Conservation (phyloP, 495 filamentous ascomycete genomes). For the Podospora pseudocomata region DNA sequence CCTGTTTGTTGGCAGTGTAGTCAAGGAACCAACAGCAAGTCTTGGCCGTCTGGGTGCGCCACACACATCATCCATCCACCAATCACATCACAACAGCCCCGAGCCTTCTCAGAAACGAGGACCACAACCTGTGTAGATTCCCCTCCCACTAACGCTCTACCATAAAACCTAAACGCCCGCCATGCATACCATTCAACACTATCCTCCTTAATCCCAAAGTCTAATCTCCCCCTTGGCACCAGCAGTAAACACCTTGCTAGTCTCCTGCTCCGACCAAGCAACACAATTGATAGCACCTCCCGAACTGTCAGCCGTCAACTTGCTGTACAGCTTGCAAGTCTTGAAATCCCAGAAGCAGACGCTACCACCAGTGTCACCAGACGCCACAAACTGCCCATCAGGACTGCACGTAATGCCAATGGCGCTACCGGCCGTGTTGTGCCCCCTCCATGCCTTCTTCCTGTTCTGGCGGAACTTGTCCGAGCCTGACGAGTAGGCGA, state of each 20-base stretch:
- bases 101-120: too few relatives aligned
- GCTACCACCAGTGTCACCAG: conserved; percentile 80
- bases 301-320: conserved; percentile 67
- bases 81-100: not conserved
- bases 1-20: not conserved
- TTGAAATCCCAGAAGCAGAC: conserved; percentile 99
- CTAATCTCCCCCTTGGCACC: conserved; percentile 84
- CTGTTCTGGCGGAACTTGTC: conserved; percentile 97
- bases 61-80: too few relatives aligned
- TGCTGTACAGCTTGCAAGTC: conserved; percentile 96
- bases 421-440: conserved; percentile 91
- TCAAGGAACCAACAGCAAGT: not conserved
- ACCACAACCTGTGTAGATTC: not conserved
- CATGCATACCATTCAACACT: not conserved
- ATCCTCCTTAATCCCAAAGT: conserved; percentile 76
- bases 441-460: conserved; percentile 93
- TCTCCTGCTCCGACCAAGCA: conserved; percentile 94
- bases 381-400: conserved; percentile 82
- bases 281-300: conserved; percentile 75
- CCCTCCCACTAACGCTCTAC: not conserved
- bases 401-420: conserved; percentile 86
- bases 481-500: conserved; percentile 76
- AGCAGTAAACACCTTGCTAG: conserved; percentile 85
- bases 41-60: not conserved
- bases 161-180: not conserved